phyloP scores from a whole-genome alignment of 352 stramenopile genomes.

The Phytophthora aleatoria region DNA sequence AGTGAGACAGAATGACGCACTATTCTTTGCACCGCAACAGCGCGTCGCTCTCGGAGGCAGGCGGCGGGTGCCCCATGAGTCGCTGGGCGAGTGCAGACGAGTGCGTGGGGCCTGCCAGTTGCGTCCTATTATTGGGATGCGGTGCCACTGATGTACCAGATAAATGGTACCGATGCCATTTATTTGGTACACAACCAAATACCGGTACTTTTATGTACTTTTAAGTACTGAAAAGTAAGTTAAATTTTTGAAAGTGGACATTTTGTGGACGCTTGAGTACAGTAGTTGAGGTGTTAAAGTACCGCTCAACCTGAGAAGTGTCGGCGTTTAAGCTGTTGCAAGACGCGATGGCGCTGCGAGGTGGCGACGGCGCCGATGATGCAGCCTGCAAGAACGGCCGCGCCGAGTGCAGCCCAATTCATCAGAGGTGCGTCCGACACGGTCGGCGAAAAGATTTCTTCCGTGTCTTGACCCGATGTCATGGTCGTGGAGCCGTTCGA shows the following conservation, averaged over 20 bases:
- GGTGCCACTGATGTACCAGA: not conserved
- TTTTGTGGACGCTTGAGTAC: not conserved
- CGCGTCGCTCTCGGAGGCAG: constrained; percentile 32
- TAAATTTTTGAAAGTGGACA: not conserved
- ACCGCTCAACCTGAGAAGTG: not conserved
- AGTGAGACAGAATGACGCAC: constrained; percentile 28
- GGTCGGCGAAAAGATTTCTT: constrained; percentile 11
- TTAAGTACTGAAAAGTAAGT: not conserved
- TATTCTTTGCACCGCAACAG: constrained; percentile 37
- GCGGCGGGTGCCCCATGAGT: constrained; percentile 27
- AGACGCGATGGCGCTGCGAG: constrained; percentile 17
- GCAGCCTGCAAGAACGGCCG: constrained; percentile 37
- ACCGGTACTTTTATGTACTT: too few relatives aligned
- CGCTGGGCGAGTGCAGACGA: not conserved
- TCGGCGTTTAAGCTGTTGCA: constrained; percentile 19
- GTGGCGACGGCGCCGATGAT: constrained; percentile 30
- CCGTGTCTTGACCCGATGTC: constrained; percentile 19
- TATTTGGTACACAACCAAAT: not conserved
- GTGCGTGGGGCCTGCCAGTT: not conserved
- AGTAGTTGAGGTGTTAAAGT: not conserved
- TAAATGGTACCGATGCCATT: not conserved
- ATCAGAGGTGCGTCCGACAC: not conserved
- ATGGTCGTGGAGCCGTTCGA: constrained; percentile 19
- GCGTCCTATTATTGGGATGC: not conserved
- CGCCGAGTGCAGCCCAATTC: constrained; percentile 37